Conservation (phyloP, 768 basidiomycete genomes). For the Rhodotorula diobovata region DNA sequence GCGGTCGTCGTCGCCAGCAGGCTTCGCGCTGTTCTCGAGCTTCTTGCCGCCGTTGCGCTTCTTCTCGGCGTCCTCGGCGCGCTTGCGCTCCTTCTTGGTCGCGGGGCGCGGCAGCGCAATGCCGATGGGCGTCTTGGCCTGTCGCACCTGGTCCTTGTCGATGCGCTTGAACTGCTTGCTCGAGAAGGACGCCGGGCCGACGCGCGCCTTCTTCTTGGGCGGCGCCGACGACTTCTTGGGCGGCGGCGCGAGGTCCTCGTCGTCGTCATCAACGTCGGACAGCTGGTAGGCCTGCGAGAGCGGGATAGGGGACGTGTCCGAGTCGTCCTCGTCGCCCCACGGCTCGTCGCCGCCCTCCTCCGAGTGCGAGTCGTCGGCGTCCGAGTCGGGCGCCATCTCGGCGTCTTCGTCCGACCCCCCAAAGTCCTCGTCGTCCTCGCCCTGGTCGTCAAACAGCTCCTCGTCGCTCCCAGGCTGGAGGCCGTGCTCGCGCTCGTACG, state of each 20-base stretch:
- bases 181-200: conserved; percentile 31
- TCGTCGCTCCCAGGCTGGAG: conserved; percentile 49
- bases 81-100: conserved; percentile 35
- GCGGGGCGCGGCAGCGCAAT: background rate
- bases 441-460: conserved; percentile 42
- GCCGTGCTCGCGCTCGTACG: conserved; percentile 28
- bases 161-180: conserved; percentile 30
- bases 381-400: conserved; percentile 41
- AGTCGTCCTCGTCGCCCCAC: conserved; percentile 44
- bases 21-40: conserved; percentile 12
- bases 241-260: conserved; percentile 25
- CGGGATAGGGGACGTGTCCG: conserved; percentile 46
- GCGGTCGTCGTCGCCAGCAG: background rate
- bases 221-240: conserved; percentile 9
- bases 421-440: conserved; percentile 1
- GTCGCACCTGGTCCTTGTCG: conserved; percentile 8
- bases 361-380: conserved; percentile 22
- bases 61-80: conserved; percentile 29
- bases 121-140: conserved; percentile 12
- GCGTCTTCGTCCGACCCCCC: conserved; percentile 38
- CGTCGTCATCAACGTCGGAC: too few species aligned
- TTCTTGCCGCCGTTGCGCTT: conserved; percentile 20
- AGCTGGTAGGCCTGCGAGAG: conserved; percentile 43
- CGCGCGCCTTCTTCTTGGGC: conserved; percentile 21
- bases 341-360: conserved; percentile 35